phyloP scores from a whole-genome alignment of 1,284 basidiomycete genomes.

The Ganoderma sinense region DNA sequence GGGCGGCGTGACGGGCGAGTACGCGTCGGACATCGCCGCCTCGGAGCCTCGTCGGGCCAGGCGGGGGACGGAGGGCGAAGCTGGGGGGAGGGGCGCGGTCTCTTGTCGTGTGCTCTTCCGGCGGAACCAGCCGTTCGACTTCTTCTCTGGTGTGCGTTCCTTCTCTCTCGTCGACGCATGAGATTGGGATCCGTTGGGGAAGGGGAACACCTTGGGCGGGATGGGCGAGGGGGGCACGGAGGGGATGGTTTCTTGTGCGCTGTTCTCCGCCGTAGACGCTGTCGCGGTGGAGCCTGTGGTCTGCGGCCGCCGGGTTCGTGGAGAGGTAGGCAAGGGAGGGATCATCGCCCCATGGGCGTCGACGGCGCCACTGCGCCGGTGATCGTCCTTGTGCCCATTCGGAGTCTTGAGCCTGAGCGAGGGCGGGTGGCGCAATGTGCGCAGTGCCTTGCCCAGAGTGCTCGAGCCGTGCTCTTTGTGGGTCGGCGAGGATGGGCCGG shows the following conservation, averaged over 20 bases:
- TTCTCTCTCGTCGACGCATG: slow-evolving; percentile 30
- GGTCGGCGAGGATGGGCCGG: neutral
- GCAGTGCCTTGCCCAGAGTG: slow-evolving; percentile 22
- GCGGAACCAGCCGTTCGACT: slow-evolving; percentile 63
- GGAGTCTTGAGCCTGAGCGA: slow-evolving; percentile 33
- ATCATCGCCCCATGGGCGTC: neutral
- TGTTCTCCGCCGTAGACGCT: slow-evolving; percentile 29
- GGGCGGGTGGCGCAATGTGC: slow-evolving; percentile 38
- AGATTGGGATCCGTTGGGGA: slow-evolving; percentile 23
- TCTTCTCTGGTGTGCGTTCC: slow-evolving; percentile 50
- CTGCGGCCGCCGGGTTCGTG: slow-evolving; percentile 25
- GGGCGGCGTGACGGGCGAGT: slow-evolving; percentile 16
- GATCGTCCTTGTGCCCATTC: slow-evolving; percentile 18
- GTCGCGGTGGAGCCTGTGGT: slow-evolving; percentile 27
- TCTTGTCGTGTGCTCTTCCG: slow-evolving; percentile 46
- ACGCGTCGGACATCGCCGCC: slow-evolving; percentile 21
- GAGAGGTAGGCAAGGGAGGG: slow-evolving; percentile 32
- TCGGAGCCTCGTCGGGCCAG: slow-evolving; percentile 31
- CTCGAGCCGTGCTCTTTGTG: neutral
- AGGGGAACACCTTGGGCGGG: slow-evolving; percentile 20
- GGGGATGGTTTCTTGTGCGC: slow-evolving; percentile 26
- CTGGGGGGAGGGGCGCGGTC: slow-evolving; percentile 18
- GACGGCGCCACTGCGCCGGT: slow-evolving; percentile 27
- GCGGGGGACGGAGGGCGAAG: slow-evolving; percentile 16
- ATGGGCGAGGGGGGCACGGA: slow-evolving; percentile 27